Evolutionary conservation across 2,329 filamentous ascomycete species (phyloP), one percentile per base, ranked within the genome.

Genomic region (Pseudogymnoascus sp.): DNA sequence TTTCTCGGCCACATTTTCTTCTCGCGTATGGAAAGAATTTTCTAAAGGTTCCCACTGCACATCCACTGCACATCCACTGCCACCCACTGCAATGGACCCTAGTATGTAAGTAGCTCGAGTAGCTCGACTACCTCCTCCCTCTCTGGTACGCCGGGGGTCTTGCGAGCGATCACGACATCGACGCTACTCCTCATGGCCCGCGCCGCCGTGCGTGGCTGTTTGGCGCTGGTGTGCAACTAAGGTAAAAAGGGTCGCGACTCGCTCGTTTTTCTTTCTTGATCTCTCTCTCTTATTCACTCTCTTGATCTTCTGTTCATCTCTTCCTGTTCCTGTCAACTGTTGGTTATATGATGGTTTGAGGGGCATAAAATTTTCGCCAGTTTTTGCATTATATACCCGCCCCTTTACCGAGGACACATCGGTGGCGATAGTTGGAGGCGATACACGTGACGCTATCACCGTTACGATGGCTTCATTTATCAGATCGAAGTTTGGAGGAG

Each of bases 1-100:
- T 52, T 52, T 52, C 45, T 52, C 45, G 45, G 45, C 45, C 45
- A 52, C 45, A 29, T 19, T 52, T 52, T 52, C 45, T 52, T 52
- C 45, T 52, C 45, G 45, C 45, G 4, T 52, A 52, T 12, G 26
- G 26, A 52, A 52, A 52, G 45, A 52, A 52, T 52, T 52, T 52
- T 52, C 45, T 19, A 7, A 11, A 52, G n/a, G 26, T 52, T 29
- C 26, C 26, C 26, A 29, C 26, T 29, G 7, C 26, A 26, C 26
- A 29, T 26, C 26, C 26, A 26, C 26, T 26, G 6, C 19, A 26
- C 26, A 26, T 29, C 26, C 26, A 29, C 26, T 29, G 26, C 26
- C 26, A 29, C 19, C 19, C 19, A 19, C 45, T 52, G 45, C 45
- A 14, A 12, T 52, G 45, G 16, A 19, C n/a, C n/a, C 16, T 52